phyloP scores from a whole-genome alignment of 768 basidiomycete species.

The Boletus pseudopeckii region DNA sequence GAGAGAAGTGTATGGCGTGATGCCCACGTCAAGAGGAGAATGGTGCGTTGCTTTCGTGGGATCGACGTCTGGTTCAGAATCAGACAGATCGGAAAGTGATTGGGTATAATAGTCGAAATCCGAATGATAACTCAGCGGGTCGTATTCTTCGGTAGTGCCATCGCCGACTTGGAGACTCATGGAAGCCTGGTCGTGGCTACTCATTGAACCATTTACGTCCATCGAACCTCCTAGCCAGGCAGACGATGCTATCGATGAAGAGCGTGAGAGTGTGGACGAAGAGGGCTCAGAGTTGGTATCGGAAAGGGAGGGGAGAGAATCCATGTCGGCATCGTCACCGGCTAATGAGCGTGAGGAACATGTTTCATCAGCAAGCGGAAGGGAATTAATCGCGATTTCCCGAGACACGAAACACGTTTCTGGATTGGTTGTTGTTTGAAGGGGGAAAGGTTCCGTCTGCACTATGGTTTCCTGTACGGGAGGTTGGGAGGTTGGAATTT shows the following conservation, averaged over 20 bases:
- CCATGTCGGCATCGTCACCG: slow-evolving; percentile 27
- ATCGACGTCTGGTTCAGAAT: slow-evolving; percentile 26
- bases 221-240: slow-evolving; percentile 16
- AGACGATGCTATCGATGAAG: slow-evolving; percentile 41
- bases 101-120: slow-evolving; percentile 37
- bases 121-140: slow-evolving; percentile 35
- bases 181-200: slow-evolving; percentile 11
- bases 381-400: slow-evolving; percentile 7
- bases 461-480: background rate
- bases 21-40: slow-evolving; percentile 9
- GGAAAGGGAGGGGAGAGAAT: slow-evolving; percentile 35
- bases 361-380: slow-evolving; percentile 20
- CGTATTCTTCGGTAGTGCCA: slow-evolving; percentile 21
- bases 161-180: slow-evolving; percentile 1
- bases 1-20: slow-evolving; percentile 22
- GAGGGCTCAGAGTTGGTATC: slow-evolving; percentile 31
- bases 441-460: background rate
- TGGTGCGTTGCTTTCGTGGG: background rate
- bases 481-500: background rate
- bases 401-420: slow-evolving; percentile 6
- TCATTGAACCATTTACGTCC: slow-evolving; percentile 18
- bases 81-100: slow-evolving; percentile 29
- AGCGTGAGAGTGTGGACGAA: slow-evolving; percentile 40
- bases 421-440: background rate
- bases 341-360: slow-evolving; percentile 19